Percentiles rank a stretch among this genome's conserved stretches.
Evolutionary conservation across 352 stramenopile genomes (phyloP).

Genomic region (Bremia lactucae): DNA sequence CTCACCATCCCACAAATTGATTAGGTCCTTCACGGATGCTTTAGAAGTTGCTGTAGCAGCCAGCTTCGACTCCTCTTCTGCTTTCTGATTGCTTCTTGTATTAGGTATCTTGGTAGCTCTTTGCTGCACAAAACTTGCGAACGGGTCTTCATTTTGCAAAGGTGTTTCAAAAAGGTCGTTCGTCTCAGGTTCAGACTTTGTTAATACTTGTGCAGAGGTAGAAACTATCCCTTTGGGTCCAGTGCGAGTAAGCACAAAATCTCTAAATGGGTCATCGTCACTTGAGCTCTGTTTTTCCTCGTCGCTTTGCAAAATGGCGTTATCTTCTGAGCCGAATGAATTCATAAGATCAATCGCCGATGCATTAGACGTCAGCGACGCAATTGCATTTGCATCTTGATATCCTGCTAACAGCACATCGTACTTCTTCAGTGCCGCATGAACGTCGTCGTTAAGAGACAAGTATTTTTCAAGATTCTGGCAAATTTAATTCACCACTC

Average conservation of each 20-base stretch:
- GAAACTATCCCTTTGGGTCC: constrained; percentile 12
- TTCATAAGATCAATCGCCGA: constrained; percentile 23
- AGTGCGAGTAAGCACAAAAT: constrained; percentile 42
- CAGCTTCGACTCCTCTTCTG: constrained; percentile 13
- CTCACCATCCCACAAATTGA: constrained; percentile 59
- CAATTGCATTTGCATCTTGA: constrained; percentile 6
- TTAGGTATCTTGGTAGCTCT: constrained; percentile 31
- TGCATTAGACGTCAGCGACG: constrained; percentile 9
- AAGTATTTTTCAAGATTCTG: constrained; percentile 59
- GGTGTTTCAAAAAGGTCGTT: constrained; percentile 5
- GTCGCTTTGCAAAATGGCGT: constrained; percentile 10
- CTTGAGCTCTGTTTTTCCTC: constrained; percentile 25
- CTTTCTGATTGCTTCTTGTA: constrained; percentile 16
- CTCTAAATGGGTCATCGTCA: constrained; percentile 47
- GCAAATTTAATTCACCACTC: not conserved
- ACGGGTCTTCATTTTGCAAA: constrained; percentile 37
- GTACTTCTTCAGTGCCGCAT: constrained; percentile 47
- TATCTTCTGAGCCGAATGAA: constrained; percentile 15
- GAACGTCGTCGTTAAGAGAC: constrained; percentile 55
- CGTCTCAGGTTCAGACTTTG: constrained; percentile 1
- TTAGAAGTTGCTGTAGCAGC: not conserved
- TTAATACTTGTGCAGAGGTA: not conserved
- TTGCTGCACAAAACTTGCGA: constrained; percentile 51
- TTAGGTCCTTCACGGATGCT: constrained; percentile 32
- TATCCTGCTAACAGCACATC: constrained; percentile 28